Evolutionary conservation across 345 rosid species (phyloP).

Genomic region (Reutealis trisperma): DNA sequence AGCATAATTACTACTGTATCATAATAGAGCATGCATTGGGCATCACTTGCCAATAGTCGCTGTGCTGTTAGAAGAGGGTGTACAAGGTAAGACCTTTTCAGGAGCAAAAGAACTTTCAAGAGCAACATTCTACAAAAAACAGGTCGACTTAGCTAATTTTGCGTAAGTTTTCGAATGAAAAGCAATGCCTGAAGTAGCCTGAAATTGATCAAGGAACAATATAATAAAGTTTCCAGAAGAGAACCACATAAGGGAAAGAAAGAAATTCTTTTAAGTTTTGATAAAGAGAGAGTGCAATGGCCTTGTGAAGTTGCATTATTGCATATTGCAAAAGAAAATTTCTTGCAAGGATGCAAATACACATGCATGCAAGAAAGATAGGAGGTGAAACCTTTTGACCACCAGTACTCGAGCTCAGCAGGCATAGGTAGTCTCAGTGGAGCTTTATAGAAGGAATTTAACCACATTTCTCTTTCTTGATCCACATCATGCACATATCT

Average conservation of each 20-base stretch:
- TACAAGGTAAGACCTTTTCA: too few relatives aligned
- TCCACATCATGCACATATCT: slow-evolving; percentile 81
- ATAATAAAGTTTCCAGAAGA: background rate
- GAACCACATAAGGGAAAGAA: background rate
- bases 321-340: background rate
- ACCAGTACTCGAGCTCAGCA: slow-evolving; percentile 94
- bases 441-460: slow-evolving; percentile 90
- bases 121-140: background rate
- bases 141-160: background rate
- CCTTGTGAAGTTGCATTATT: slow-evolving; percentile 1
- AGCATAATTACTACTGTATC: background rate
- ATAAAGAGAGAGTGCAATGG: background rate
- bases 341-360: background rate
- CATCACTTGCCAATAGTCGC: background rate
- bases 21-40: background rate
- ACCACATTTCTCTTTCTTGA: slow-evolving; percentile 91
- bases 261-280: background rate
- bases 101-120: background rate
- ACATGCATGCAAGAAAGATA: background rate
- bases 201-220: slow-evolving; percentile 4
- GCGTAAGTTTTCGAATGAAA: background rate
- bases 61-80: background rate
- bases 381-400: slow-evolving; percentile 60
- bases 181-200: slow-evolving; percentile 3
- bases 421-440: slow-evolving; percentile 95